phyloP scores from a whole-genome alignment of 805 yeast species.

The Candida dajiaensis region DNA sequence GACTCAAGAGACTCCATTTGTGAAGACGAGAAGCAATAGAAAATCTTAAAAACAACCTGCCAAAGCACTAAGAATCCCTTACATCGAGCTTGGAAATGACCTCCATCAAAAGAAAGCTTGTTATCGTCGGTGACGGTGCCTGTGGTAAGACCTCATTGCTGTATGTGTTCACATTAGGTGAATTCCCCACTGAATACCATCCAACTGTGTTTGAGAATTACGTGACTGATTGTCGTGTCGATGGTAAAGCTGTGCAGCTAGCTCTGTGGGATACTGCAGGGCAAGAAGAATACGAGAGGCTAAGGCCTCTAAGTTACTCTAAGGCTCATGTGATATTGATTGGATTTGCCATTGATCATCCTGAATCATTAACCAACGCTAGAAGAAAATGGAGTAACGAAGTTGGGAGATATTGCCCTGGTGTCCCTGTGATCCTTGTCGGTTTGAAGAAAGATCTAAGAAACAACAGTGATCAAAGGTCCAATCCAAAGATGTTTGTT shows the following conservation, averaged over 20 bases:
- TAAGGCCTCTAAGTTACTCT: constrained; percentile 82
- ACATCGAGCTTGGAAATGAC: constrained; percentile 3
- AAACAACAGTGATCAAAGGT: constrained; percentile 30
- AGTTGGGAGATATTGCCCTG: constrained; percentile 74
- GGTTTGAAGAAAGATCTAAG: constrained; percentile 85
- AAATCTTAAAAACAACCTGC: no score
- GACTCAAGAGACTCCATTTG: neutral
- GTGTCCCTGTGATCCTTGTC: constrained; percentile 68
- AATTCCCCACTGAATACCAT: constrained; percentile 86
- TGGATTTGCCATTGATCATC: constrained; percentile 80
- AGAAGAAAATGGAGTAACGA: constrained; percentile 84
- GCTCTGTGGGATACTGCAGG: constrained; percentile 97
- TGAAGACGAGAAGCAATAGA: neutral
- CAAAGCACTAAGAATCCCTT: neutral
- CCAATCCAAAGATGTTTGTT: constrained; percentile 40
- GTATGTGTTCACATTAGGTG: constrained; percentile 90
- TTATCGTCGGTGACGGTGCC: constrained; percentile 93
- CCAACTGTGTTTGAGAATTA: constrained; percentile 95
- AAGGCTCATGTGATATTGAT: constrained; percentile 82
- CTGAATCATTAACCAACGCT: constrained; percentile 81
- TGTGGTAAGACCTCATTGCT: constrained; percentile 89
- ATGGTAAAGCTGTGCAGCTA: constrained; percentile 83
- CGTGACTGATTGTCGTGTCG: constrained; percentile 90
- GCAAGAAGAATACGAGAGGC: constrained; percentile 88
- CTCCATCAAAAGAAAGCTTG: constrained; percentile 61